Conservation (phyloP, 108 stramenopile genomes). For the Cyclostephanos tholiformis region DNA sequence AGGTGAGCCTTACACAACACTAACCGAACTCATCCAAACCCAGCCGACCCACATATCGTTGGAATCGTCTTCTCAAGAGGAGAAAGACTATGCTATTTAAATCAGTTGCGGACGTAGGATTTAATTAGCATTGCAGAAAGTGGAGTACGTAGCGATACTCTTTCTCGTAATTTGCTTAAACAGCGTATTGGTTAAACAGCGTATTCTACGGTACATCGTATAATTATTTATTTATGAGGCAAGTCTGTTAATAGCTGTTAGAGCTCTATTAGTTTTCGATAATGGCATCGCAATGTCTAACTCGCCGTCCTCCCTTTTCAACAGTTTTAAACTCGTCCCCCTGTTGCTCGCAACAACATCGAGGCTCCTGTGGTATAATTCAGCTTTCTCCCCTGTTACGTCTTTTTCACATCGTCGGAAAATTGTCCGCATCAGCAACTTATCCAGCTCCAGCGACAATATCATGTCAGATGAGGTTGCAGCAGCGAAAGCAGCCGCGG, state of each 20-base stretch:
- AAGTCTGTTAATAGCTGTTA: background rate
- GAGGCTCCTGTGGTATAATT: conserved; percentile 21
- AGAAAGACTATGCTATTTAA: too few relatives aligned
- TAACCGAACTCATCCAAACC: too few relatives aligned
- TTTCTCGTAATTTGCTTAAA: too few relatives aligned
- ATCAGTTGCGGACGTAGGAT: too few relatives aligned
- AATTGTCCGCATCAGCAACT: background rate
- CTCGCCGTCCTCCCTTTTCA: background rate
- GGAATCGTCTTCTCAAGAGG: too few relatives aligned
- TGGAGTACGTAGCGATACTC: too few relatives aligned
- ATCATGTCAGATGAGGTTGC: conserved; percentile 51
- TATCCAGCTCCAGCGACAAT: conserved; percentile 10
- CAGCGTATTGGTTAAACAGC: too few relatives aligned
- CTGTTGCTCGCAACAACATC: conserved; percentile 29
- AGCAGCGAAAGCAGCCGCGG: conserved; percentile 64
- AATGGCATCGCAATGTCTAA: background rate
- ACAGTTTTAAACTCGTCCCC: conserved; percentile 25
- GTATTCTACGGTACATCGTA: too few relatives aligned
- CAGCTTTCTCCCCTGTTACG: conserved; percentile 23
- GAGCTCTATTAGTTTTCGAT: background rate
- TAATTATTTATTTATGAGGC: background rate
- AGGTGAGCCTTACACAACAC: too few relatives aligned
- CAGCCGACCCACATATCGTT: too few relatives aligned
- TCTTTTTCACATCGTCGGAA: background rate
- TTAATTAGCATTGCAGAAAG: too few relatives aligned